These are phyloP conservation scores for Bombardia bombarda DNA, from an alignment of 495 filamentous ascomycete species.

Conservation along the genomic window DNA sequence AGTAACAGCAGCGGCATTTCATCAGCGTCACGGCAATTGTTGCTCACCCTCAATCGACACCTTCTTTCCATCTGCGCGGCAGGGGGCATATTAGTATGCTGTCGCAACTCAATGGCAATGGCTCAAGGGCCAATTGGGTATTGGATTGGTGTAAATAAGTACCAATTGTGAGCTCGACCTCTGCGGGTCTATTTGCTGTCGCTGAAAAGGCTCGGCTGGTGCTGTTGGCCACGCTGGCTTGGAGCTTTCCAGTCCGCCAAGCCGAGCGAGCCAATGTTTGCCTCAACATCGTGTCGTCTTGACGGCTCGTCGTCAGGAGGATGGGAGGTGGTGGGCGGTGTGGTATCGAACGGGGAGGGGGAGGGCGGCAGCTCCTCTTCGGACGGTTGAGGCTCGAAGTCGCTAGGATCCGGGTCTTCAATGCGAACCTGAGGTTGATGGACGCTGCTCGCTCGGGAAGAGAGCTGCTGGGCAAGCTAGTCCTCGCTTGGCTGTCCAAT, in stretches of 20 bases:
- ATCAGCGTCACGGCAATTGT: neutral
- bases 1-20: conserved; percentile 18
- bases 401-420: neutral
- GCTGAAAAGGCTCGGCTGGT: conserved; percentile 67
- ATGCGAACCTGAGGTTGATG: too few species aligned
- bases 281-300: conserved; percentile 72
- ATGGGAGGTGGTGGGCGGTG: conserved; percentile 1
- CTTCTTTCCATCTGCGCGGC: conserved; percentile 80
- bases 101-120: too few species aligned
- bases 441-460: too few species aligned
- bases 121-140: conserved; percentile 12
- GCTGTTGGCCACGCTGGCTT: conserved; percentile 53
- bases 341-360: conserved; percentile 9
- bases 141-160: too few species aligned
- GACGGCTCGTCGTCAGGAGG: conserved; percentile 34
- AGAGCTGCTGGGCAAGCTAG: conserved; percentile 13
- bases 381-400: conserved; percentile 2
- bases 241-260: conserved; percentile 65
- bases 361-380: conserved; percentile 1
- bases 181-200: conserved; percentile 62
- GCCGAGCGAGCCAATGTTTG: conserved; percentile 79
- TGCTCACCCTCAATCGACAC: conserved; percentile 81
- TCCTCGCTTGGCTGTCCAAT: conserved; percentile 21
- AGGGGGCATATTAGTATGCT: too few species aligned
- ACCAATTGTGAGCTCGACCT: conserved; percentile 95